Conservation (phyloP, 768 basidiomycete genomes). For the Calocera viscosa region DNA sequence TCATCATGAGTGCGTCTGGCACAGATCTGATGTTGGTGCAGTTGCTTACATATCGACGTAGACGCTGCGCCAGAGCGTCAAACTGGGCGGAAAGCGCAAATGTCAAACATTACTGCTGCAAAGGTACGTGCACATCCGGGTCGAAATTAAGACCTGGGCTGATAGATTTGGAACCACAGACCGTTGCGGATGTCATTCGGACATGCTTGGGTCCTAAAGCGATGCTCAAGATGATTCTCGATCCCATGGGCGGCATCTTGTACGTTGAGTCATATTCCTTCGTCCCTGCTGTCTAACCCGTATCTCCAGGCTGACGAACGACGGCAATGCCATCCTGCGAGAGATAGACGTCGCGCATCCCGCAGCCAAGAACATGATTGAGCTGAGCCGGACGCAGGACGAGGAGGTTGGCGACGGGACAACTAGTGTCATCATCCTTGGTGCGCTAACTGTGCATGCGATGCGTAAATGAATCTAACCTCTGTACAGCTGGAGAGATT, state of each 20-base stretch:
- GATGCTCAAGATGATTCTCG: conserved; percentile 99
- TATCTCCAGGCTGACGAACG: conserved; percentile 72
- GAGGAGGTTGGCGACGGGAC: conserved; percentile 99
- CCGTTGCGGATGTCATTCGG: conserved; percentile 93
- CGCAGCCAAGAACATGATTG: conserved; percentile 99
- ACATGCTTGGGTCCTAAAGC: conserved; percentile 96
- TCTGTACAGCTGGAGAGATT: conserved; percentile 73
- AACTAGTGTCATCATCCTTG: conserved; percentile 94
- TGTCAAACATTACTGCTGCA: conserved; percentile 92
- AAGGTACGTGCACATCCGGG: conserved; percentile 44
- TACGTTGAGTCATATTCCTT: no score
- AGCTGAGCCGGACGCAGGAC: conserved; percentile 92
- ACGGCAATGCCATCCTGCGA: conserved; percentile 96
- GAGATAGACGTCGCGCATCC: conserved; percentile 99
- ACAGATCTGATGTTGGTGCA: background rate
- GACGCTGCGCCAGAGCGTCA: conserved; percentile 91
- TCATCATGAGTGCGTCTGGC: conserved; percentile 57
- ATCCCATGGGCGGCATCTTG: conserved; percentile 99
- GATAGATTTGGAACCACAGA: conserved; percentile 36
- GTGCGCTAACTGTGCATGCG: conserved; percentile 34
- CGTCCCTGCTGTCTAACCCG: conserved; percentile 5
- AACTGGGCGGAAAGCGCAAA: conserved; percentile 88
- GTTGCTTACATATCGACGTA: conserved; percentile 25
- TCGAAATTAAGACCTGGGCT: background rate
- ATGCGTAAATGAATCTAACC: background rate